Percentiles rank a stretch among this genome's conserved stretches.
phyloP scores from a whole-genome alignment of 768 basidiomycete genomes.

The Tubosaeta sp. region DNA sequence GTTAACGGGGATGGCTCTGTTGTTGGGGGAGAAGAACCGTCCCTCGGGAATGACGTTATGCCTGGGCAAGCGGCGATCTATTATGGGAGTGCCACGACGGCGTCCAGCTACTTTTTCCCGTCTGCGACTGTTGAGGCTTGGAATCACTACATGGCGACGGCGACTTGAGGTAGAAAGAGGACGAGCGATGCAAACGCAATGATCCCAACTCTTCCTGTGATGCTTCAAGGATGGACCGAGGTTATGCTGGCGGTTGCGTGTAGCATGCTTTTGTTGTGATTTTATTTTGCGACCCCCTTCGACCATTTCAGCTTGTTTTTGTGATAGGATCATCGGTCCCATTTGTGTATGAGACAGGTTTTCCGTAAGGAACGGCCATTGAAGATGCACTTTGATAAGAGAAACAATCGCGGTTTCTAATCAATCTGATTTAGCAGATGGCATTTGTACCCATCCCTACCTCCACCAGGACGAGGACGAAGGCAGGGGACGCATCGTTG shows the following conservation, averaged over 20 bases:
- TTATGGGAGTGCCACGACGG: constrained; percentile 44
- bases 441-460: too few species aligned
- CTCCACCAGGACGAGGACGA: too few species aligned
- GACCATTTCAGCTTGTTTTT: neutral
- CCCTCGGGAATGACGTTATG: constrained; percentile 43
- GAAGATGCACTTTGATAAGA: too few species aligned
- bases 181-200: neutral
- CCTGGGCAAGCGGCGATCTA: constrained; percentile 53
- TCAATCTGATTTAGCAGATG: too few species aligned
- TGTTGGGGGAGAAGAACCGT: constrained; percentile 46
- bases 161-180: constrained; percentile 28
- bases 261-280: neutral
- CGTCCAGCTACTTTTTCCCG: constrained; percentile 52
- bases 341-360: too few species aligned
- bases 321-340: too few species aligned
- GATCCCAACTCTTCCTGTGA: neutral
- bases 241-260: neutral
- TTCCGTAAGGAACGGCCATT: too few species aligned
- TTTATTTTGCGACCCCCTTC: neutral
- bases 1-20: constrained; percentile 30
- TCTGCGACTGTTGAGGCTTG: constrained; percentile 54
- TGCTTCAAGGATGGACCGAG: neutral
- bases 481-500: too few species aligned
- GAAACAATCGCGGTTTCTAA: constrained; percentile 53
- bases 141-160: constrained; percentile 46